Conservation (phyloP, 2,329 filamentous ascomycete genomes). For the Setomelanomma holmii region DNA sequence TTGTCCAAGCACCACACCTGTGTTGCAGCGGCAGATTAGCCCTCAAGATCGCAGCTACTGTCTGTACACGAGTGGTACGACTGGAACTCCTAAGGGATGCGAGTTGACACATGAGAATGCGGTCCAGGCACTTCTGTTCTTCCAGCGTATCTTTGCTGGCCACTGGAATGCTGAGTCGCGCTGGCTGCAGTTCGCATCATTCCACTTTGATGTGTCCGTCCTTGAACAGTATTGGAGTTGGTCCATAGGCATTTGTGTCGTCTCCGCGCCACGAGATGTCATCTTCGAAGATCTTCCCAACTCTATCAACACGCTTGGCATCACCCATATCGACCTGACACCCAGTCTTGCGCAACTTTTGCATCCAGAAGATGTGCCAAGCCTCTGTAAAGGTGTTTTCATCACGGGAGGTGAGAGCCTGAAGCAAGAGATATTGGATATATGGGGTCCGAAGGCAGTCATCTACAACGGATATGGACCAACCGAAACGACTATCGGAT, state of each 20-base stretch:
- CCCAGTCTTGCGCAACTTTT: conserved; percentile 83
- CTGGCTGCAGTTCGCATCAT: conserved; percentile 92
- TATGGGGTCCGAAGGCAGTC: conserved; percentile 79
- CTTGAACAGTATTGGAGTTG: conserved; percentile 96
- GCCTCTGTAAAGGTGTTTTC: conserved; percentile 81
- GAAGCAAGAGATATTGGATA: conserved; percentile 86
- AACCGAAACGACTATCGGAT: conserved; percentile 91
- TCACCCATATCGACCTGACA: conserved; percentile 92
- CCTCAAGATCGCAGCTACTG: conserved; percentile 76
- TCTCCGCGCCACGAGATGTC: conserved; percentile 81
- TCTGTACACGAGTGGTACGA: conserved; percentile 87
- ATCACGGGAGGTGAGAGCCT: conserved; percentile 91
- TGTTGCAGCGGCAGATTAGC: conserved; percentile 29
- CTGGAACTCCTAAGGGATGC: conserved; percentile 85
- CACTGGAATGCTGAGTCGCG: conserved; percentile 77
- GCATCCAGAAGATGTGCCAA: conserved; percentile 80
- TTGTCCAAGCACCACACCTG: conserved; percentile 45
- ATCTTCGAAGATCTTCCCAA: conserved; percentile 82
- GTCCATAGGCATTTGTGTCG: conserved; percentile 86
- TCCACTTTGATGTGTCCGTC: conserved; percentile 93
- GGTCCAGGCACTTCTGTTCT: conserved; percentile 87
- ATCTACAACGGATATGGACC: conserved; percentile 93
- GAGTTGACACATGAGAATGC: conserved; percentile 88
- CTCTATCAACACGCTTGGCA: conserved; percentile 73
- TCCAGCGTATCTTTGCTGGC: conserved; percentile 76